phyloP scores from a whole-genome alignment of 2,329 filamentous ascomycete genomes.

The Didymella glomerata region DNA sequence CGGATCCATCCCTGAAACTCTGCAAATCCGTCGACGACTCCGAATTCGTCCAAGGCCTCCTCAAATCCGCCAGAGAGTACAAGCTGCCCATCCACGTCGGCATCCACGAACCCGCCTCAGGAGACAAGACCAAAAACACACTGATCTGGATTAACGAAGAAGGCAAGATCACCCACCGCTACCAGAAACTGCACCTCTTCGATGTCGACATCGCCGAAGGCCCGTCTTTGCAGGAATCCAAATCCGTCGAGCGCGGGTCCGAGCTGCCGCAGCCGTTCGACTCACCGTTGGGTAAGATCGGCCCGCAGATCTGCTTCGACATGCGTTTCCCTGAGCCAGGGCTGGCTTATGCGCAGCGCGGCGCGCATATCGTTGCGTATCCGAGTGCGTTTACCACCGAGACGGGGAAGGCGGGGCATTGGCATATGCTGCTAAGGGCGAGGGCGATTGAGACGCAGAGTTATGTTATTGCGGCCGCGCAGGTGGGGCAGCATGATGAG shows the following conservation, averaged over 20 bases:
- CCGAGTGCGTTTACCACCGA: conserved; percentile 90
- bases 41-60: conserved; percentile 79
- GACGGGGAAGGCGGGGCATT: conserved; percentile 81
- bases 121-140: conserved; percentile 68
- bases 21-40: conserved; percentile 71
- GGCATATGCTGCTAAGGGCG: conserved; percentile 79
- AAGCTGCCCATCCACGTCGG: conserved; percentile 82
- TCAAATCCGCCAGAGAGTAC: conserved; percentile 69
- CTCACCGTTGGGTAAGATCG: conserved; percentile 77
- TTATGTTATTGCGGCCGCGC: conserved; percentile 87
- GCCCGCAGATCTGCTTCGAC: conserved; percentile 89
- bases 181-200: conserved; percentile 93
- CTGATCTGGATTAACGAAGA: conserved; percentile 71
- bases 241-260: conserved; percentile 66
- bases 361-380: conserved; percentile 81
- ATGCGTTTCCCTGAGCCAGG: conserved; percentile 82
- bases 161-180: conserved; percentile 68
- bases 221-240: conserved; percentile 68
- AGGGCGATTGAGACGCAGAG: conserved; percentile 89
- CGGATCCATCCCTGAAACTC: conserved; percentile 71
- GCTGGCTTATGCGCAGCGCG: conserved; percentile 69
- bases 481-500: conserved; percentile 75
- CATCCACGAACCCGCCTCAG: conserved; percentile 67
- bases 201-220: conserved; percentile 70
- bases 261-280: conserved; percentile 73